Base-by-base conservation (phyloP, 2,329 filamentous ascomycete genomes). In the Seiridium cupressi region DNA sequence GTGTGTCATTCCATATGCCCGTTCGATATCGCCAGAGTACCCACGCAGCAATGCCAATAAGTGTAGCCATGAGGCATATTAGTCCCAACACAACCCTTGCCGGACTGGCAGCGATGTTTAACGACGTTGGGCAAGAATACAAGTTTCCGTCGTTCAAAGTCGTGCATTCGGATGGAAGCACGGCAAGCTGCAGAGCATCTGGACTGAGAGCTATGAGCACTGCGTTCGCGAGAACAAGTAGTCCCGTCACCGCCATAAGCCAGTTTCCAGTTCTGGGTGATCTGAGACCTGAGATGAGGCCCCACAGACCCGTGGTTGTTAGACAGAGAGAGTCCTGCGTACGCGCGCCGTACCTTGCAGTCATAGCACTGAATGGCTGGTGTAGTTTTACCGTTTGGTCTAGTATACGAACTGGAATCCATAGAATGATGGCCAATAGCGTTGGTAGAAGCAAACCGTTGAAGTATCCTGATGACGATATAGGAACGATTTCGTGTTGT, bases 281-380 rank as follows among this genome's bases (percentile, higher is more conserved):
- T 36, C 66, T 61, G n/a, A 77, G 63, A 0, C 78, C 76, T 0
- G 69, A 66, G 0, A 73, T 40, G 6, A 80, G 65, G 7, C 72
- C 73, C 53, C 70, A 68, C 55, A 75, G 62, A 0, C 78, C 76
- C 7, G 69, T 69, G 44, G 79, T 80, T 57, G 76, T 71, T 4
- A 81, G 69, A 8, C 73, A 76, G 18, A 82, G 65, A 0, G 79
- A 80, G 38, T 81, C 73, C 0, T 66, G 63, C 0, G 79, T 80
- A 0, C 66, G 55, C 0, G 76, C 76, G 4, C 79, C 80, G 0
- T 68, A 65, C 0, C 69, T 63, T 7, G 66, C 68, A 5, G 74
- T 69, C 2, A 84, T 67, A 1, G 76, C 73, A 55, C 77, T 75
- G 64, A 81, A 81, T 1, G 79, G 79, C 31, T 72, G 70, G 56